A percentile compares a stretch with the other conserved stretches of the same genome.
These are phyloP conservation scores for Phaseolus coccineus DNA, from an alignment of 331 rosid species.

Conservation along the genomic window DNA sequence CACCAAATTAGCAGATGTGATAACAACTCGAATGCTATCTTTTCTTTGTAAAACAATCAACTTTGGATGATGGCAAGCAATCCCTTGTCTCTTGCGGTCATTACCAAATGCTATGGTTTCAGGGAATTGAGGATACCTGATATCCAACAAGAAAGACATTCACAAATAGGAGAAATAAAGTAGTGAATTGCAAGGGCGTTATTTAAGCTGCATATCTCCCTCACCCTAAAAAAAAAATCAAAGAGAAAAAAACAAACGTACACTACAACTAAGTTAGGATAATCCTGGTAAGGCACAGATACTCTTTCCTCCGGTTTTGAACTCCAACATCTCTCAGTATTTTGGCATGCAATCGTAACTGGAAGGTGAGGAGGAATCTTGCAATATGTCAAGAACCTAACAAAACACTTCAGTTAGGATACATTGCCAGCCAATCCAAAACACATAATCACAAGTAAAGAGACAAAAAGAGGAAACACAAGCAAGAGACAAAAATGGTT, in stretches of 20 bases:
- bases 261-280: constrained; percentile 72
- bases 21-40: constrained; percentile 68
- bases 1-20: constrained; percentile 89
- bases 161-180: constrained; percentile 35
- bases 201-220: constrained; percentile 29
- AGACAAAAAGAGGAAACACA: background rate
- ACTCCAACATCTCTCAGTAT: constrained; percentile 78
- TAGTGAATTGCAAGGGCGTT: constrained; percentile 15
- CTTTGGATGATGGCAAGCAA: constrained; percentile 93
- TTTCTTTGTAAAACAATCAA: constrained; percentile 73
- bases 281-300: constrained; percentile 64
- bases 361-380: constrained; percentile 74
- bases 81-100: constrained; percentile 68
- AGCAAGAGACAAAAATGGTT: background rate
- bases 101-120: constrained; percentile 77
- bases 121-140: constrained; percentile 78
- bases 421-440: background rate
- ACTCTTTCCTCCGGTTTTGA: constrained; percentile 64
- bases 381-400: constrained; percentile 76
- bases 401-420: constrained; percentile 40
- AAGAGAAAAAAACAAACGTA: constrained; percentile 46
- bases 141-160: constrained; percentile 32
- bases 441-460: background rate
- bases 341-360: constrained; percentile 77
- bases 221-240: background rate